These are phyloP conservation scores for Globisporangium polare DNA, from an alignment of 352 stramenopile species.

Conservation along the genomic window DNA sequence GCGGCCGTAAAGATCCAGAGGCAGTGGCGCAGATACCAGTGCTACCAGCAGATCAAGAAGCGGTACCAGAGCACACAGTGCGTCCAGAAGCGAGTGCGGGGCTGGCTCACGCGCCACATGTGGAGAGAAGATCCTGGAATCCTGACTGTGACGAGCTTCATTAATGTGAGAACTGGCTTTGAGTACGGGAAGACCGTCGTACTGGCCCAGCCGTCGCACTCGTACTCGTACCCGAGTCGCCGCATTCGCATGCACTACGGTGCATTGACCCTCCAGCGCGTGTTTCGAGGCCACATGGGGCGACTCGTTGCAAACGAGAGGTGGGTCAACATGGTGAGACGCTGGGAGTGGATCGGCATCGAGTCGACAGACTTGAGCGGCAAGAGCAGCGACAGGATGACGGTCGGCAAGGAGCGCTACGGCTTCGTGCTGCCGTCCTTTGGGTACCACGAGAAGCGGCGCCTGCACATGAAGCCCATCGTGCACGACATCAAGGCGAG, in stretches of 20 bases:
- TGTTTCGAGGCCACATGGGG: constrained; percentile 47
- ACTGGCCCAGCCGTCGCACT: constrained; percentile 30
- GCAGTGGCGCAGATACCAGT: constrained; percentile 45
- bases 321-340: constrained; percentile 66
- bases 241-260: constrained; percentile 37
- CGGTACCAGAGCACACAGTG: constrained; percentile 41
- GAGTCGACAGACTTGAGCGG: constrained; percentile 22
- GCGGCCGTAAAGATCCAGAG: constrained; percentile 57
- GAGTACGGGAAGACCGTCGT: constrained; percentile 48
- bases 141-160: constrained; percentile 29
- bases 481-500: constrained; percentile 30
- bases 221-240: constrained; percentile 51
- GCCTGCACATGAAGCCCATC: constrained; percentile 48
- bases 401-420: constrained; percentile 46
- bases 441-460: constrained; percentile 36
- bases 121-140: constrained; percentile 62
- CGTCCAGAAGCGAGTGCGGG: constrained; percentile 59
- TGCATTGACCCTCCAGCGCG: constrained; percentile 39
- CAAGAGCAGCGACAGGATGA: constrained; percentile 48
- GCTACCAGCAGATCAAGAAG: constrained; percentile 38
- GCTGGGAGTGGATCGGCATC: constrained; percentile 73
- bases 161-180: constrained; percentile 37
- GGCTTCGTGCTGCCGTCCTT: constrained; percentile 51
- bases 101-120: constrained; percentile 60
- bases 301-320: constrained; percentile 51